Evolutionary conservation across 495 filamentous ascomycete species (phyloP).

Genomic region (Aeminium ludgeri): DNA sequence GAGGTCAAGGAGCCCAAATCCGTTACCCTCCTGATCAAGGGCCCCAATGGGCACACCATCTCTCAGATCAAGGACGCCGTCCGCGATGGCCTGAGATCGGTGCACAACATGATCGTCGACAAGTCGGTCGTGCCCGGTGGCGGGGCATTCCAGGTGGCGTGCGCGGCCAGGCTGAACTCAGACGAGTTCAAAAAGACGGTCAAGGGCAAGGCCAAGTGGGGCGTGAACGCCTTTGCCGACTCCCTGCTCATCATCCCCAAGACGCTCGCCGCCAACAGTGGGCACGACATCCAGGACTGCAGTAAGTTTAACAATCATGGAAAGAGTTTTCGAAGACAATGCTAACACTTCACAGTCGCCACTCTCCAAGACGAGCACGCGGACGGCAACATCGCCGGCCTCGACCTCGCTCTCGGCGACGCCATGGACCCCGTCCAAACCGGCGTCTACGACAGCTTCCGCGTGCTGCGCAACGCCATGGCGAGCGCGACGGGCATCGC

Average conservation of each 20-base stretch:
- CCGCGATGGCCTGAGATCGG: constrained; percentile 83
- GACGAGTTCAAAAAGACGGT: constrained; percentile 70
- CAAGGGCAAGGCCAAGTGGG: constrained; percentile 93
- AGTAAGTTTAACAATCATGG: constrained; percentile 36
- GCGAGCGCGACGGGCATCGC: constrained; percentile 91
- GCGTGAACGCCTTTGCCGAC: constrained; percentile 86
- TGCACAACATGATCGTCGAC: constrained; percentile 98
- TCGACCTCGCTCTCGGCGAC: constrained; percentile 70
- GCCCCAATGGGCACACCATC: constrained; percentile 91
- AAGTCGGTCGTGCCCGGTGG: constrained; percentile 85
- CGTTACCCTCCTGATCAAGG: constrained; percentile 96
- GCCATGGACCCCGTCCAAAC: constrained; percentile 91
- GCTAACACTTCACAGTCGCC: constrained; percentile 40
- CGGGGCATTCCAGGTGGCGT: constrained; percentile 92
- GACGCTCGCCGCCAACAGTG: constrained; percentile 88
- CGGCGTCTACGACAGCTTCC: constrained; percentile 92
- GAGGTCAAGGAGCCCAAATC: constrained; percentile 98
- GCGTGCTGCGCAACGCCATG: constrained; percentile 81
- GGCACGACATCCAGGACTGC: constrained; percentile 89
- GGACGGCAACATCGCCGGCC: constrained; percentile 71
- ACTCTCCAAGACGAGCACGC: constrained; percentile 66
- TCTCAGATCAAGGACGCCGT: constrained; percentile 92
- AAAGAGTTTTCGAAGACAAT: too few relatives aligned
- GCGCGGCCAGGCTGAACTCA: constrained; percentile 71
- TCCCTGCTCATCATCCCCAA: constrained; percentile 89